A percentile compares a stretch with the other conserved stretches of the same genome.
These are phyloP conservation scores for Cyberlindnera petersonii DNA, from an alignment of 805 yeast species.

Conservation along the genomic window DNA sequence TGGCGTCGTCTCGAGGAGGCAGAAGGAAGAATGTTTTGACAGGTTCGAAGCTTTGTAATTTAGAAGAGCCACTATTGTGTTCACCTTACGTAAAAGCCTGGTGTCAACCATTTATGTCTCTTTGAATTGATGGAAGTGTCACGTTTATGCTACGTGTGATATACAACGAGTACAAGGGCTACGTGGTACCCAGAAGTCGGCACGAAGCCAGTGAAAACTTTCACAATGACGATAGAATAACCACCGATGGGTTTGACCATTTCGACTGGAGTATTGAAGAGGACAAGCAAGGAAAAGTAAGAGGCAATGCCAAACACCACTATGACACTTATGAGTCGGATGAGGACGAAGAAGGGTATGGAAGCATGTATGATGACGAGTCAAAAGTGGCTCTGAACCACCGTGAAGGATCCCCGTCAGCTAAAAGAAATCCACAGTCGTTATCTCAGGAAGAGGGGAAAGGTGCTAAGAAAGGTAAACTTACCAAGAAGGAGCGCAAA, in stretches of 20 bases:
- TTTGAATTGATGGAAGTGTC: neutral
- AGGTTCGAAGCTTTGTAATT: neutral
- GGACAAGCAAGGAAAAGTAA: neutral
- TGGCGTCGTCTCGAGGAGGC: no score
- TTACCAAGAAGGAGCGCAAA: conserved; percentile 4
- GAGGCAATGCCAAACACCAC: no score
- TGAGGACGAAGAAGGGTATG: conserved; percentile 2
- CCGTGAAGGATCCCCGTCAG: neutral
- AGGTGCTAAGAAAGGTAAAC: conserved; percentile 8
- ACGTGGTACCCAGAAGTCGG: conserved; percentile 16
- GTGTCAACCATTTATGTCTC: no score
- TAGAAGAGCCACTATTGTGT: no score
- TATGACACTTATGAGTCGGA: no score
- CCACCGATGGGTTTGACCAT: conserved; percentile 40
- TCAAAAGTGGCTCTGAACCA: conserved; percentile 12
- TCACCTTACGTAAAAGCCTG: no score
- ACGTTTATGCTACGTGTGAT: conserved; percentile 16
- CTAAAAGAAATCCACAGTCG: no score
- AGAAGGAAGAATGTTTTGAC: no score
- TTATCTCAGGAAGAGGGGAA: neutral
- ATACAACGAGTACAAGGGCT: conserved; percentile 25
- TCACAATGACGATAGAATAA: neutral
- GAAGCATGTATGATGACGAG: conserved; percentile 10
- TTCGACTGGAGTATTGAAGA: conserved; percentile 33
- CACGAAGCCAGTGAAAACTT: conserved; percentile 2